phyloP scores from a whole-genome alignment of 352 stramenopile genomes.

The Saprolegnia diclina region DNA sequence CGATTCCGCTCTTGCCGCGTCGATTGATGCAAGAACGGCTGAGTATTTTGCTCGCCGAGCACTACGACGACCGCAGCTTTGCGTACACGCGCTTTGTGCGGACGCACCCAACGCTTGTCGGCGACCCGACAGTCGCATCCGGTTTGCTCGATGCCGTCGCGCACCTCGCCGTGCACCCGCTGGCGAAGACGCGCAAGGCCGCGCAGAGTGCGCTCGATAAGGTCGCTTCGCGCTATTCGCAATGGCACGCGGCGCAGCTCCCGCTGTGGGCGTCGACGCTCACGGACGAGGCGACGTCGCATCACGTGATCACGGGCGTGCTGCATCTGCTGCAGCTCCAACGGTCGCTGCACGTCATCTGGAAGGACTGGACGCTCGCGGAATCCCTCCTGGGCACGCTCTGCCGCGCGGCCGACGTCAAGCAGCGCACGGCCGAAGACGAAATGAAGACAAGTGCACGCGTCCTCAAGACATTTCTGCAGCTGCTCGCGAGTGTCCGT shows the following conservation, averaged over 20 bases:
- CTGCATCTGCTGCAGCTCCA: constrained; percentile 14
- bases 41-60: neutral
- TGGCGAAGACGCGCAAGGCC: constrained; percentile 15
- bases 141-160: constrained; percentile 2
- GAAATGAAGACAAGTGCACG: constrained; percentile 21
- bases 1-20: constrained; percentile 20
- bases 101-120: neutral
- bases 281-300: neutral
- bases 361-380: neutral
- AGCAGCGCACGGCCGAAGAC: constrained; percentile 9
- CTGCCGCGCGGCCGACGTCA: constrained; percentile 4
- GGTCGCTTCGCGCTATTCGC: constrained; percentile 1
- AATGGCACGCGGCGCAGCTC: constrained; percentile 9
- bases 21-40: constrained; percentile 26
- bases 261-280: neutral
- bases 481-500: neutral
- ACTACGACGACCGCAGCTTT: constrained; percentile 17
- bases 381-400: neutral
- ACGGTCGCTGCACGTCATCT: constrained; percentile 11
- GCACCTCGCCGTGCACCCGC: neutral
- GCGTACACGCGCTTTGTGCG: neutral
- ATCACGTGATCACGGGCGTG: constrained; percentile 9
- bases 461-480: constrained; percentile 14
- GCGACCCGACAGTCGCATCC: neutral
- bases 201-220: neutral